Evolutionary conservation across 2,329 filamentous ascomycete genomes (phyloP), one percentile per base, ranked within the genome.

Genomic region (Tricladium varicosporioides): DNA sequence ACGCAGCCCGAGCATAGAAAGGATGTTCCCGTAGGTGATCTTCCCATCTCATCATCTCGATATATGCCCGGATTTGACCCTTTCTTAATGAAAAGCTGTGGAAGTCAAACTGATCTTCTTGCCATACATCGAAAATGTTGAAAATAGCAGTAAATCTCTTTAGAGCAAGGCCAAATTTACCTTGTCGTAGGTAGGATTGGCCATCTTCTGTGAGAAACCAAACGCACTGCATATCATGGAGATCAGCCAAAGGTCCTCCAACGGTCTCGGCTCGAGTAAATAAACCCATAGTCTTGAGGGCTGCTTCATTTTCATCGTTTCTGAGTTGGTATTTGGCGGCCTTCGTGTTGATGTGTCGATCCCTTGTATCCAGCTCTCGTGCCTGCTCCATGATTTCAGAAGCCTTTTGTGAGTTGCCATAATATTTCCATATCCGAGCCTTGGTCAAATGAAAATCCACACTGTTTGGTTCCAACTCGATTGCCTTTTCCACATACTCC

Each of bases 21-120:
- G 94, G 94, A 71, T 99, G 94, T 67, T 96, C 89, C 54, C 92
- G 87, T 46, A 97, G 75, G 60, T 86, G 85, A 70, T 99, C 92
- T 71, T 97, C 93, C 95, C 94, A 99, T 65, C 89, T 85, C 48
- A 99, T 81, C 91, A 99, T 96, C 66, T 97, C 92, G 43, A 99
- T 79, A 70, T 99, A 99, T 1, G 94, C 90, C 56, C 93, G 82
- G 59, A 97, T 91, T 79, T 96, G 93, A 13, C 95, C 95, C 74
- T 97, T 99, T 16, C 94, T 82, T n/a, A 99, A 78, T 16, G 92
- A 97, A 74, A 99, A 99, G 71, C 86, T 91, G 79, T 99, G 95
- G 78, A 99, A 99, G 72, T 99, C 94, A 68, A 97, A 97, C 70
- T 99, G 94, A 67, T 99, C 94, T 72, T 99, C 95, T 70, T 96